Percentiles rank a stretch among this genome's conserved stretches.
These are phyloP conservation scores for Cladosporium velox DNA, from an alignment of 2,329 filamentous ascomycete species.

Conservation along the genomic window DNA sequence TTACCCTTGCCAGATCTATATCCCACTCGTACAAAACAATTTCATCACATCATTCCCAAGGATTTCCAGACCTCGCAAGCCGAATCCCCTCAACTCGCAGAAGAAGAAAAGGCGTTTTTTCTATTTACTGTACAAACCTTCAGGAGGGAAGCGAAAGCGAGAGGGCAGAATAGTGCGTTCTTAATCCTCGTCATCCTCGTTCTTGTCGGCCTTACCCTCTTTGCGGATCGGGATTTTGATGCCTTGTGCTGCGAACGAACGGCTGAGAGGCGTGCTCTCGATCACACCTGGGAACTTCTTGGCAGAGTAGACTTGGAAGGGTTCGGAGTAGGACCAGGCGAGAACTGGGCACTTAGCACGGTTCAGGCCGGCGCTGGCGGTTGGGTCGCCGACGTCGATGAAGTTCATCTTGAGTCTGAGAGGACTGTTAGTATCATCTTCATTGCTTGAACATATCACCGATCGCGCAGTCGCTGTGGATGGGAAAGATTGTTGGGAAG, in stretches of 20 bases:
- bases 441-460: background rate
- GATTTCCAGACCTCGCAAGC: background rate
- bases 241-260: conserved; percentile 87
- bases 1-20: background rate
- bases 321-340: conserved; percentile 80
- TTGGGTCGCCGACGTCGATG: conserved; percentile 65
- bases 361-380: conserved; percentile 57
- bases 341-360: conserved; percentile 77
- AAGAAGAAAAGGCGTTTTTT: background rate
- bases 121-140: background rate
- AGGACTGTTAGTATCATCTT: background rate
- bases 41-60: background rate
- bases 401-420: conserved; percentile 67
- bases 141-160: background rate
- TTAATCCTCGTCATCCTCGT: conserved; percentile 44
- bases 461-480: background rate
- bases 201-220: conserved; percentile 58
- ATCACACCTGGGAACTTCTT: conserved; percentile 99
- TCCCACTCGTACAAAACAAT: background rate
- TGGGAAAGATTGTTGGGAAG: conserved; percentile 80
- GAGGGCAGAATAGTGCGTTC: too few species aligned
- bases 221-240: conserved; percentile 97
- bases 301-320: conserved; percentile 91
- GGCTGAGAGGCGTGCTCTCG: conserved; percentile 87
- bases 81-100: too few species aligned